Evolutionary conservation across 1,284 basidiomycete species (phyloP), one percentile per base, ranked within the genome.

Genomic region (Sutorius eximius): DNA sequence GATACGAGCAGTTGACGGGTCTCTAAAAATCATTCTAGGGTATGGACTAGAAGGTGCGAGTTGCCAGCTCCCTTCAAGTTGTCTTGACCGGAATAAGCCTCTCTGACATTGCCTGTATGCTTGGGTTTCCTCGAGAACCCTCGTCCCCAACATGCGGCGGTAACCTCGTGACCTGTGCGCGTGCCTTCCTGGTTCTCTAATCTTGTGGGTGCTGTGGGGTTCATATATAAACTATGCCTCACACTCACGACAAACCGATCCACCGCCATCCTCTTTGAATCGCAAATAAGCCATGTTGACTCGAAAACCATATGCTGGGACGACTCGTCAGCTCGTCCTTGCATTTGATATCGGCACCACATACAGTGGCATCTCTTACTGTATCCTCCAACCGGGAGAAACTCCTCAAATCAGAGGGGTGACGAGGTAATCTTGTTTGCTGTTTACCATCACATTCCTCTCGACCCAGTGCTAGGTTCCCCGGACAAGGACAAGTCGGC

Each of bases 51-150:
- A n/a, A n/a, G n/a, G n/a, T n/a, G n/a, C n/a, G n/a, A n/a, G n/a
- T n/a, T n/a, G n/a, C n/a, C n/a, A n/a, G n/a, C n/a, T n/a, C n/a
- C n/a, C n/a, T n/a, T n/a, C n/a, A n/a, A n/a, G n/a, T n/a, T n/a
- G 24, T 27, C 27, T 36, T 10, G 24, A 43, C 48, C 47, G 50
- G 27, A 56, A 59, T 59, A 49, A 60, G n/a, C n/a, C 44, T n/a
- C 12, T 20, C 33, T 45, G 9, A 53, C 11, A 16, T 10, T 20
- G n/a, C n/a, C 20, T 45, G 22, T 29, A 36, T 15, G 18, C 22
- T 9, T 5, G 32, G 12, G 29, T 38, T 24, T 37, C 33, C 18
- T 33, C 12, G 7, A 18, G 18, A 56, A 47, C 52, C 46, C 57
- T 59, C 36, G 24, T 43, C 13, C 24, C 5, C 12, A 11, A 13